Evolutionary conservation across 2,329 filamentous ascomycete species (phyloP).

Genomic region (Bipolaris sorokiniana): DNA sequence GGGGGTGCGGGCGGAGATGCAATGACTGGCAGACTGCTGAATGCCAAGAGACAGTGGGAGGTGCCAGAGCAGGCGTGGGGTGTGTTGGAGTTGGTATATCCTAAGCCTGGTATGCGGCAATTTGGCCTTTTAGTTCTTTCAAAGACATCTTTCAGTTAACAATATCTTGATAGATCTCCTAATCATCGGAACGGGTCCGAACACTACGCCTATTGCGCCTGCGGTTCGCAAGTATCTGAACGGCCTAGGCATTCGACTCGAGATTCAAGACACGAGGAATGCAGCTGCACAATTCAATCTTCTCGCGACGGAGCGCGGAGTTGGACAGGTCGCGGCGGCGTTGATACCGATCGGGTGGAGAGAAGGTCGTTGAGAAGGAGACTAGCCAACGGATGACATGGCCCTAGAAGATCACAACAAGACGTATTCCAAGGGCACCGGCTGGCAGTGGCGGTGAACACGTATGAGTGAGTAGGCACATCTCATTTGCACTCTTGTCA

Average conservation of each 20-base stretch:
- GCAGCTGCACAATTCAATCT: slow-evolving; percentile 94
- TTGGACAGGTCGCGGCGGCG: slow-evolving; percentile 83
- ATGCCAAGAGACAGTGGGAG: slow-evolving; percentile 82
- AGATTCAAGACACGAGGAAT: slow-evolving; percentile 90
- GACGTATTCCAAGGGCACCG: neutral
- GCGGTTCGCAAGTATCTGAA: slow-evolving; percentile 74
- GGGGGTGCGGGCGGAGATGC: slow-evolving; percentile 42
- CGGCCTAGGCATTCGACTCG: slow-evolving; percentile 80
- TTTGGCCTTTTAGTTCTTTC: neutral
- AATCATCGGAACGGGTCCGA: slow-evolving; percentile 82
- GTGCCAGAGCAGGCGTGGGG: slow-evolving; percentile 74
- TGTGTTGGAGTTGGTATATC: slow-evolving; percentile 78
- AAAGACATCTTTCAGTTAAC: slow-evolving; percentile 16
- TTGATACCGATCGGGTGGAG: slow-evolving; percentile 86
- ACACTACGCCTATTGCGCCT: slow-evolving; percentile 77
- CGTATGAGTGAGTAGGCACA: neutral
- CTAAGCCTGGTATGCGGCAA: slow-evolving; percentile 75
- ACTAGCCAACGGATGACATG: neutral
- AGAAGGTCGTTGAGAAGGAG: slow-evolving; percentile 50
- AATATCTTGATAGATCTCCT: slow-evolving; percentile 69
- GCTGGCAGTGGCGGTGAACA: neutral
- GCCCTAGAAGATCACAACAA: neutral
- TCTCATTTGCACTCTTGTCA: neutral
- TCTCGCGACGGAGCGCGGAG: slow-evolving; percentile 89
- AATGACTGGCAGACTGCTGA: slow-evolving; percentile 62